These are phyloP conservation scores for Eucalyptus erythrocorys DNA, from an alignment of 345 rosid species.

Conservation along the genomic window DNA sequence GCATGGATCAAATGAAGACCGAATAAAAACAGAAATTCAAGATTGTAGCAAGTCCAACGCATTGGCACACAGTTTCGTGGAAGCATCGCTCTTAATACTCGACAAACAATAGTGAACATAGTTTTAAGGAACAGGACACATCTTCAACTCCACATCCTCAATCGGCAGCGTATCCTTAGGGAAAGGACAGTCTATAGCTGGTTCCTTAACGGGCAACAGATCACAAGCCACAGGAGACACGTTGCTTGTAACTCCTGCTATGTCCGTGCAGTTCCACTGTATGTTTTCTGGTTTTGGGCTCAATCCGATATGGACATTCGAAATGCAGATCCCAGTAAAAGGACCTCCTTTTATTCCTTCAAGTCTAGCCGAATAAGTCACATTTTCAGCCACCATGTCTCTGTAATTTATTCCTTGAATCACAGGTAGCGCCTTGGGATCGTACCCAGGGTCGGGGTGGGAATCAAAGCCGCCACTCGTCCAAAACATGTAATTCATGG, in stretches of 20 bases:
- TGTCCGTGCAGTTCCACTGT: slow-evolving; percentile 61
- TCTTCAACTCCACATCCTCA: slow-evolving; percentile 31
- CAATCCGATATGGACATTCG: slow-evolving; percentile 42
- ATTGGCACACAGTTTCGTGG: background rate
- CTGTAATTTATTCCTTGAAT: slow-evolving; percentile 38
- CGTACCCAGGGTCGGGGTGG: slow-evolving; percentile 54
- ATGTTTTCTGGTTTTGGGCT: slow-evolving; percentile 16
- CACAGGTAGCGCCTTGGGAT: slow-evolving; percentile 50
- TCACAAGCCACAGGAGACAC: slow-evolving; percentile 52
- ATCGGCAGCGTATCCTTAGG: slow-evolving; percentile 50
- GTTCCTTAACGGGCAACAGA: slow-evolving; percentile 24
- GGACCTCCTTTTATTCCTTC: slow-evolving; percentile 35
- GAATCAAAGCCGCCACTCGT: slow-evolving; percentile 38
- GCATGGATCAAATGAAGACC: background rate
- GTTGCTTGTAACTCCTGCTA: slow-evolving; percentile 37
- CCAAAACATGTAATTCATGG: slow-evolving; percentile 79
- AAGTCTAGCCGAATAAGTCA: slow-evolving; percentile 32
- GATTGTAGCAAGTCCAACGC: background rate
- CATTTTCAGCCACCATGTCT: slow-evolving; percentile 48
- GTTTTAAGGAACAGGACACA: slow-evolving; percentile 11
- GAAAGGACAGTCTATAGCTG: slow-evolving; percentile 25
- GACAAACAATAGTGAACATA: background rate
- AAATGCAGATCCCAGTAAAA: slow-evolving; percentile 56
- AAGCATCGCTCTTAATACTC: background rate
- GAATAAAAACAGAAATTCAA: background rate